phyloP scores from a whole-genome alignment of 148 eudicot species.

The Chenopodium formosanum region DNA sequence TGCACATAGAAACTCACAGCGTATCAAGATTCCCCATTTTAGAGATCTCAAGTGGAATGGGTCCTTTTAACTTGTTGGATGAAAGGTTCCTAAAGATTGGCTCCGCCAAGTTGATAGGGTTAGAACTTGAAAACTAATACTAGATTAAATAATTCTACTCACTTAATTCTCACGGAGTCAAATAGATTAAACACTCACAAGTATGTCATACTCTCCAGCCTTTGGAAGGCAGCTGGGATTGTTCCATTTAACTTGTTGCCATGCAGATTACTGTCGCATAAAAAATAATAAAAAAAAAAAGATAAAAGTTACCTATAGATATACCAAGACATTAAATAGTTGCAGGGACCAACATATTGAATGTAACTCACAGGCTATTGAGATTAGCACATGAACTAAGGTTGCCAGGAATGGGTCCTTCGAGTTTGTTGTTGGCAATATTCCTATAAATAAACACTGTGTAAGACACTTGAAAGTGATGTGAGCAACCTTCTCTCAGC shows the following conservation, averaged over 20 bases:
- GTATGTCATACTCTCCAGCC: slow-evolving; percentile 93
- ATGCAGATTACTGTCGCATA: slow-evolving; percentile 55
- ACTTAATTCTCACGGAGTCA: background rate
- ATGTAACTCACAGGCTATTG: slow-evolving; percentile 78
- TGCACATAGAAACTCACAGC: slow-evolving; percentile 46
- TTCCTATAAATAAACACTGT: slow-evolving; percentile 42
- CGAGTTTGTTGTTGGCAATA: slow-evolving; percentile 82
- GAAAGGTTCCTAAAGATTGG: slow-evolving; percentile 68
- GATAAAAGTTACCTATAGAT: background rate
- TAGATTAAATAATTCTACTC: too few species aligned
- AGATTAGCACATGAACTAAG: slow-evolving; percentile 92
- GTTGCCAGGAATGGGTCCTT: slow-evolving; percentile 82
- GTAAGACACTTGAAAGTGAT: background rate
- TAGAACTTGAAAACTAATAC: background rate
- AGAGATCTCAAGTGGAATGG: slow-evolving; percentile 86
- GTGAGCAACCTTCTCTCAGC: background rate
- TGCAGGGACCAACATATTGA: background rate
- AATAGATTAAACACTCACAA: slow-evolving; percentile 47
- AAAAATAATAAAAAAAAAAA: too few species aligned
- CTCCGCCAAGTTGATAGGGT: background rate
- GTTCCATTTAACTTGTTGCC: slow-evolving; percentile 88
- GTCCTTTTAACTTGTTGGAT: slow-evolving; percentile 70
- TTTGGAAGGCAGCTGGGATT: slow-evolving; percentile 72
- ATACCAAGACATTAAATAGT: background rate
- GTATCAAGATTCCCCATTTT: slow-evolving; percentile 97